phyloP scores from a whole-genome alignment of 2,329 filamentous ascomycete species.

The Sporothrix euskadiensis region DNA sequence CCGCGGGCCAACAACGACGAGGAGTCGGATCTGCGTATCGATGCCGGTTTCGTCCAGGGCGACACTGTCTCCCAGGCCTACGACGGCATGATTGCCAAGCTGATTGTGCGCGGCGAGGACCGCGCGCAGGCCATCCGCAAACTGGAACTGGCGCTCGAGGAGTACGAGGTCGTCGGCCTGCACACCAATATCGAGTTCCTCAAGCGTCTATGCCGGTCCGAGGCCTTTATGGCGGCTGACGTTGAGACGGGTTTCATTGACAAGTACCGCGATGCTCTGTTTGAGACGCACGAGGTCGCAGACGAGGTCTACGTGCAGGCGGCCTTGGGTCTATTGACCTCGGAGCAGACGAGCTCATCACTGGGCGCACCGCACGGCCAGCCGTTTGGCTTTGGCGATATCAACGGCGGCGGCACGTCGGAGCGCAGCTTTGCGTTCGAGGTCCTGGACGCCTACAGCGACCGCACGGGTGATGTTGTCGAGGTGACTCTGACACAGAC shows the following conservation, averaged over 20 bases:
- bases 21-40: constrained; percentile 77
- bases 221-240: constrained; percentile 79
- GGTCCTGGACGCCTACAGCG: constrained; percentile 61
- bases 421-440: constrained; percentile 55
- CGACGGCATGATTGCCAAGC: constrained; percentile 98
- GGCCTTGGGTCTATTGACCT: constrained; percentile 68
- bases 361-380: constrained; percentile 44
- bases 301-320: constrained; percentile 84
- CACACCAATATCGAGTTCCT: constrained; percentile 97
- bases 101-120: constrained; percentile 83
- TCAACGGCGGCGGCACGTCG: constrained; percentile 37
- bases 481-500: constrained; percentile 54
- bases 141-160: constrained; percentile 74
- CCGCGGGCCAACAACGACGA: constrained; percentile 29
- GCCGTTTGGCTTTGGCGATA: constrained; percentile 57
- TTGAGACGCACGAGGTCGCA: constrained; percentile 60
- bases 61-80: constrained; percentile 94
- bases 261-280: constrained; percentile 79
- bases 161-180: constrained; percentile 90
- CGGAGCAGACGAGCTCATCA: constrained; percentile 6
- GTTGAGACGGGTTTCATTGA: constrained; percentile 97
- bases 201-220: constrained; percentile 79
- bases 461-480: constrained; percentile 51
- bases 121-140: constrained; percentile 81
- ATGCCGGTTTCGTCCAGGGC: constrained; percentile 88